Base-by-base conservation (phyloP, 331 rosid species). In the Quercus phellos region DNA sequence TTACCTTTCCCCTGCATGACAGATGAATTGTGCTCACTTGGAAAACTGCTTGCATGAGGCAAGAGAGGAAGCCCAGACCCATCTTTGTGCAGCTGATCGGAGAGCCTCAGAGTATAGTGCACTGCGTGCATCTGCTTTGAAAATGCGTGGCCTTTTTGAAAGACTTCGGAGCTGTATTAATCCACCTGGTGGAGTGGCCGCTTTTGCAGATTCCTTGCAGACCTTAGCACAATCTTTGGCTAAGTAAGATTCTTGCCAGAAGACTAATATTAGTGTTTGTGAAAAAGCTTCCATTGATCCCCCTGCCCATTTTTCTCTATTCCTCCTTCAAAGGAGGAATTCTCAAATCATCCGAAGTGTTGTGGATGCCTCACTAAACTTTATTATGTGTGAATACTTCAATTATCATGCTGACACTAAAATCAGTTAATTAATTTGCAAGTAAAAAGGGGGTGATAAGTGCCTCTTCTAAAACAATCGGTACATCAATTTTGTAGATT, bases 31-130 rank as follows among this genome's bases (percentile, higher is more conserved):
- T 87, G 99, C 93, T 74, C 98, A 91, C 84, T 77, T 95, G 87
- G 99, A 95, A 87, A 95, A 91, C 78, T 93, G 97, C 79, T 84
- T 95, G 87, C 98, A 95, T 53, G 97, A 93, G 79, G 99, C 99
- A 67, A 93, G 99, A 85, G 98, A 95, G 89, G 99, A 95, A 88
- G 99, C 98, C 78, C 99, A 91, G 80, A 93, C 98, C 29, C 97
- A 95, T 87, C 97, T 89, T 78, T 93, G 98, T 84, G 94, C 98
- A 35, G 96, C 99, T 77, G 93, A 91, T 50, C 90, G 98, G 76
- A 90, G 96, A 87, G 98, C 98, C 78, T 86, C 96, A 10, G 98
- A 95, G 83, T 95, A 95, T 72, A 82, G 81, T 83, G 87, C 83
- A 51, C 85, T 93, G 70, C 99, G 98, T 22, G 90, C 93, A 71